Evolutionary conservation across 2,329 filamentous ascomycete species (phyloP), one percentile per base, ranked within the genome.

Genomic region (Cladophialophora yegresii): DNA sequence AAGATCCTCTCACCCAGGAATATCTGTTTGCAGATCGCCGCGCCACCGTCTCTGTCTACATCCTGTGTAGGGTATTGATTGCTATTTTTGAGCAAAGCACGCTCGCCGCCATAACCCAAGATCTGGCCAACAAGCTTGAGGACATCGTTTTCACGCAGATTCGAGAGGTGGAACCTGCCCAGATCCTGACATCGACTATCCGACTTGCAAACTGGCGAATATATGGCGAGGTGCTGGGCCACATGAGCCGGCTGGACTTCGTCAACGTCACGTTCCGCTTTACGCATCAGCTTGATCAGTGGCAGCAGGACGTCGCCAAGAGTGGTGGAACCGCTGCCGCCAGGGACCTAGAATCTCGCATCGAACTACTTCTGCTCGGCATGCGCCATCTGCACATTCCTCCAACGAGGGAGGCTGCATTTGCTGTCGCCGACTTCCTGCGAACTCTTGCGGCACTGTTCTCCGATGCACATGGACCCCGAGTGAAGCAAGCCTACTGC

Each of bases 81-180:
- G 92, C 98, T 75, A 93, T 99, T 55, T 95, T 98, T 75, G 88
- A 89, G 45, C 92, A 98, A 76, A 97, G 92, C 72, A 93, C 85
- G 30, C 80, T 98, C 51, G 84, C 87, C 36, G 89, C 87, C 22
- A 91, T 99, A 70, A 96, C 91, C 5, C 82, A 87, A 1, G 93
- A 97, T 71, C 96, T 97, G 87, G 93, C 96, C 65, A 91, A 95
- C 67, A 93, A 96, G 70, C 82, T 99, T 4, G 93, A 98, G 75
- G 91, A 89, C 68, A 96, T 99, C 65, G 96, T 99, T 61, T 99
- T 98, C 75, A 89, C 89, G n/a, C 95, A 98, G 75, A 83, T 99
- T 9, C 96, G 93, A 73, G 90, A 89, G 53, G 89, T 92, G 7
- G 93, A 98, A 66, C 87, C 90, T 0, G 92, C 96, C 7, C 87